A percentile compares a stretch with the other conserved stretches of the same genome.
These are phyloP conservation scores for Brassica balearica DNA, from an alignment of 441 rosid genomes.

Conservation along the genomic window DNA sequence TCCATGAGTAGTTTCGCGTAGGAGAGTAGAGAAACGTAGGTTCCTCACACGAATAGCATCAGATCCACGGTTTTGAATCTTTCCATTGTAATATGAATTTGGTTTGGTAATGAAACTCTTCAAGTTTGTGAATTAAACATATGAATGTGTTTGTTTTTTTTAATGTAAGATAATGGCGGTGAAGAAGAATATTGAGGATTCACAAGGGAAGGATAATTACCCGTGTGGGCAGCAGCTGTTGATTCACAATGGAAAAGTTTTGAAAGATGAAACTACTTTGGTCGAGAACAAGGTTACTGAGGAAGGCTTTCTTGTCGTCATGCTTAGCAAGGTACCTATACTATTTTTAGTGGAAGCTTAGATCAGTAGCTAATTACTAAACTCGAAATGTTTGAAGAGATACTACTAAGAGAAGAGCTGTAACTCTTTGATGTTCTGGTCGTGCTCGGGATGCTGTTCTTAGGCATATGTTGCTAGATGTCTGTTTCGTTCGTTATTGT, in stretches of 20 bases:
- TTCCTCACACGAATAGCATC: neutral
- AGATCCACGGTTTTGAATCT: conserved; percentile 14
- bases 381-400: neutral
- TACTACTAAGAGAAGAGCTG: neutral
- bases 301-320: conserved; percentile 97
- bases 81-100: neutral
- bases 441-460: neutral
- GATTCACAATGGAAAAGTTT: conserved; percentile 96
- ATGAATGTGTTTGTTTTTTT: neutral
- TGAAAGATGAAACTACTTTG: conserved; percentile 94
- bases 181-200: conserved; percentile 96
- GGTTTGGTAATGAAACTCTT: neutral
- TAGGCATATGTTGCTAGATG: too few relatives aligned
- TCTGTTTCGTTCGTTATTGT: neutral
- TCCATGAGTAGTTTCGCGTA: neutral
- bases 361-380: neutral
- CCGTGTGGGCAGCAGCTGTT: conserved; percentile 96
- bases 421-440: too few relatives aligned
- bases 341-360: conserved; percentile 3
- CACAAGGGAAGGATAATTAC: conserved; percentile 94
- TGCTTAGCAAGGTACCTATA: conserved; percentile 91
- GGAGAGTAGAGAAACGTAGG: neutral
- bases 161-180: conserved; percentile 81
- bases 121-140: neutral
- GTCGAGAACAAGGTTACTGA: conserved; percentile 85